A percentile compares a stretch with the other conserved stretches of the same genome.
Conservation (phyloP, 176 grass and related monocot genomes). For the Alloteropsis semialata region DNA sequence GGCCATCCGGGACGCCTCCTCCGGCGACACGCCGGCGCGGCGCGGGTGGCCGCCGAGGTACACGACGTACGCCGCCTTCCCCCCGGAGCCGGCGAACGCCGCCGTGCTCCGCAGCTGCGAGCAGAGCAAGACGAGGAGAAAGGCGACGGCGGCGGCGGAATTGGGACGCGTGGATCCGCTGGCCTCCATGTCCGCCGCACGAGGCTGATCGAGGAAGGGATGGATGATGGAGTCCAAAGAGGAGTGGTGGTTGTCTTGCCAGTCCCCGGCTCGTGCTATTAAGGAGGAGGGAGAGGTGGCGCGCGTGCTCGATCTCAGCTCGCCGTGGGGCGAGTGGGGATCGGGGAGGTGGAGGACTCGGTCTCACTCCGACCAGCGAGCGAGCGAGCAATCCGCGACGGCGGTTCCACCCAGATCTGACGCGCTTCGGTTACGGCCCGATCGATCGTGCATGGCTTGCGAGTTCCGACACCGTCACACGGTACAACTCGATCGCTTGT, state of each 20-base stretch:
- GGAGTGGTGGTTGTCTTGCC: not conserved
- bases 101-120: not conserved
- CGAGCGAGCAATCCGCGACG: not conserved
- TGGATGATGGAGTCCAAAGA: not conserved
- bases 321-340: not conserved
- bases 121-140: not conserved
- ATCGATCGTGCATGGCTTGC: too few species aligned
- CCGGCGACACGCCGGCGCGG: constrained; percentile 8
- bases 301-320: too few species aligned
- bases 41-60: constrained; percentile 60
- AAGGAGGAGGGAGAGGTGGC: not conserved
- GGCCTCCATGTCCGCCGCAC: not conserved
- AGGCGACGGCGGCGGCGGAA: not conserved
- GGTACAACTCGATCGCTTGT: too few species aligned
- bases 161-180: not conserved
- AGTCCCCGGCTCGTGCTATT: constrained; percentile 11
- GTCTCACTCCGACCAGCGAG: not conserved
- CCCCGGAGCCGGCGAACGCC: not conserved
- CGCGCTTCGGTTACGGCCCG: not conserved
- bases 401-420: not conserved
- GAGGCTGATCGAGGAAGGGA: not conserved
- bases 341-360: not conserved
- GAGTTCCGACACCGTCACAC: too few species aligned
- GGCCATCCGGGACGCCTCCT: constrained; percentile 16
- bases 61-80: constrained; percentile 61